Evolutionary conservation across 495 filamentous ascomycete genomes (phyloP).

Genomic region (Usnea hakonensis): DNA sequence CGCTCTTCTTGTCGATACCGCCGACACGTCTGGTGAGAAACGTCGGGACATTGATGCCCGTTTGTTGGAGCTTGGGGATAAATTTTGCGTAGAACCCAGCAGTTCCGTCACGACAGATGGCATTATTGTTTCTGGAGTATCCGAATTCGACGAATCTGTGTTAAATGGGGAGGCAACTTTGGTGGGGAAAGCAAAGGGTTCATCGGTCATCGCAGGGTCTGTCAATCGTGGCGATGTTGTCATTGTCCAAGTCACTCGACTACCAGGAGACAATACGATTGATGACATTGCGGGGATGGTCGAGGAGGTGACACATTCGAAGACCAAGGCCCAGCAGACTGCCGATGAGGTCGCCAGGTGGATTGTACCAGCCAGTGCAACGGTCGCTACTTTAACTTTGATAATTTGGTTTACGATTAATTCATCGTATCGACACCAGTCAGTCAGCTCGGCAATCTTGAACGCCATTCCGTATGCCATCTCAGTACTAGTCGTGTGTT

Average conservation of each 20-base stretch:
- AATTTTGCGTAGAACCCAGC: conserved; percentile 56
- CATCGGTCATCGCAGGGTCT: conserved; percentile 55
- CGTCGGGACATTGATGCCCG: conserved; percentile 53
- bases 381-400: conserved; percentile 49
- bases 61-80: conserved; percentile 68
- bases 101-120: conserved; percentile 63
- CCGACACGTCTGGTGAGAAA: not conserved
- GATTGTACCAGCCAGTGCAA: conserved; percentile 58
- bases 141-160: conserved; percentile 70
- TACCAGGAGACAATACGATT: conserved; percentile 68
- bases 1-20: conserved; percentile 24
- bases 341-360: conserved; percentile 62
- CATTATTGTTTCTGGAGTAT: conserved; percentile 50
- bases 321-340: conserved; percentile 58
- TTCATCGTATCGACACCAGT: conserved; percentile 34
- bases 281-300: conserved; percentile 62
- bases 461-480: conserved; percentile 66
- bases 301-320: conserved; percentile 59
- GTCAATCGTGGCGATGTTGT: conserved; percentile 54
- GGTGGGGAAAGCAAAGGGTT: conserved; percentile 45
- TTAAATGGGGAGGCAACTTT: conserved; percentile 60
- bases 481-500: conserved; percentile 67
- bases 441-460: conserved; percentile 42
- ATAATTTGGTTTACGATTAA: conserved; percentile 56
- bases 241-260: conserved; percentile 47